Base-by-base conservation (phyloP, 2,329 filamentous ascomycete species). In the Aspergillus costaricaensis region DNA sequence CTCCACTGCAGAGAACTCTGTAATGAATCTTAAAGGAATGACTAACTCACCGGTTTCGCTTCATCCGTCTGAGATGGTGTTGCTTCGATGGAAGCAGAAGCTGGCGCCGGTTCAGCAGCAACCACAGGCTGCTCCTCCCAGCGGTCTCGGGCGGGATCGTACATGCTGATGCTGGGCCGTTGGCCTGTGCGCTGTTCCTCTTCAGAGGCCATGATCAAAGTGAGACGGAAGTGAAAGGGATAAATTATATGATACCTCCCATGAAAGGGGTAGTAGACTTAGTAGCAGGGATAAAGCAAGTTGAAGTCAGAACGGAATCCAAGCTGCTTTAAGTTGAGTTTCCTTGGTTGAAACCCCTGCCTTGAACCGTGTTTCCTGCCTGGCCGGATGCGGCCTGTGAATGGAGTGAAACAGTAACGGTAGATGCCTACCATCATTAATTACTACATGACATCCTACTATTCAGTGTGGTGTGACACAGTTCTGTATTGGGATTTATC, bases 71-170 rank as follows among this genome's bases (percentile, higher is more conserved):
- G 41, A 1, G 8, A 23, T 44, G 41, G 12, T 36, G 32, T 14
- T 5, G 10, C 21, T n/a, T 19, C 19, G 19, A 44, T 43, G 2
- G 44, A 27, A 58, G 48, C 25, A 19, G 30, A 54, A 23, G 8
- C 32, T 10, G 21, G 23, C 32, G 12, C 12, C 12, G 25, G 44
- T 57, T 44, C 41, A 39, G 25, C 59, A 21, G 32, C 52, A 19
- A 30, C 58, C 12, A 57, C 48, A 19, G 57, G 41, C 48, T 55
- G 53, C 39, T 57, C 62, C 49, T 64, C 67, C 67, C 67, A 68
- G 41, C 48, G 59, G 62, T 69, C 67, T 61, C 67, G 67, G 57
- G 67, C 67, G 47, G 65, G 64, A 66, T 68, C 66, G 47, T 68
- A 69, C 66, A 66, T 69, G 25, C 53, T 62, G 53, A 55, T 55